A percentile compares a stretch with the other conserved stretches of the same genome.
Conservation (phyloP, 169 alveolate genomes). For the Eimeria praecox region DNA sequence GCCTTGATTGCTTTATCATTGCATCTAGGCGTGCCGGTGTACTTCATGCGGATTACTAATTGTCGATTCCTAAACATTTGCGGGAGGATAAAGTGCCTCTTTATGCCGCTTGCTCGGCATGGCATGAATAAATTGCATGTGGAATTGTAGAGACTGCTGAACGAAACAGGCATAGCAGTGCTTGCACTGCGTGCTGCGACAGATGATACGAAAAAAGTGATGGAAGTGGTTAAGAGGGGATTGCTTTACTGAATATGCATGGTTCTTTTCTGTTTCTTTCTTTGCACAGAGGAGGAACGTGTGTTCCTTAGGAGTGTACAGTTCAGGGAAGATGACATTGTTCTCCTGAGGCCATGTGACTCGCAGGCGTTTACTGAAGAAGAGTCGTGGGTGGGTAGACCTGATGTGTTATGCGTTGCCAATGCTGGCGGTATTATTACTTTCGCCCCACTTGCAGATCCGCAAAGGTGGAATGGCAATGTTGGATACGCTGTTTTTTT, state of each 20-base stretch:
- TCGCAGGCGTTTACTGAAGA: conserved; percentile 61
- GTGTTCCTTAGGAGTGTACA: conserved; percentile 78
- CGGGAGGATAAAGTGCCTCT: not conserved
- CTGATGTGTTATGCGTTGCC: not conserved
- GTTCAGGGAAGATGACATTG: conserved; percentile 79
- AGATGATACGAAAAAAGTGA: not conserved
- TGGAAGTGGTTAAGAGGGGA: not conserved
- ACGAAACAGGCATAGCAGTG: not conserved
- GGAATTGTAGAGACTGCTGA: not conserved
- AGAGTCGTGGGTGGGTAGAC: conserved; percentile 66
- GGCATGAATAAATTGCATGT: not conserved
- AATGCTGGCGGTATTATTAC: not conserved
- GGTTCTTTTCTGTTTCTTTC: not conserved
- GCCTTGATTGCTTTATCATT: not conserved
- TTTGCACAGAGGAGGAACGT: conserved; percentile 79
- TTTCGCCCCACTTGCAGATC: not conserved
- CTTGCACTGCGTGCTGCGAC: not conserved
- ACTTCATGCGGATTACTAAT: not conserved
- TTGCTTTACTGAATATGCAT: not conserved
- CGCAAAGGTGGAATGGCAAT: not conserved
- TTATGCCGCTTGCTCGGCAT: not conserved
- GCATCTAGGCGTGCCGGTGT: not conserved
- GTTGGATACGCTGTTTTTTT: not conserved
- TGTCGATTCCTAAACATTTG: not conserved
- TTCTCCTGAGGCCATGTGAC: conserved; percentile 80